phyloP scores from a whole-genome alignment of 2,329 filamentous ascomycete genomes.

The Ceratocystis variospora region DNA sequence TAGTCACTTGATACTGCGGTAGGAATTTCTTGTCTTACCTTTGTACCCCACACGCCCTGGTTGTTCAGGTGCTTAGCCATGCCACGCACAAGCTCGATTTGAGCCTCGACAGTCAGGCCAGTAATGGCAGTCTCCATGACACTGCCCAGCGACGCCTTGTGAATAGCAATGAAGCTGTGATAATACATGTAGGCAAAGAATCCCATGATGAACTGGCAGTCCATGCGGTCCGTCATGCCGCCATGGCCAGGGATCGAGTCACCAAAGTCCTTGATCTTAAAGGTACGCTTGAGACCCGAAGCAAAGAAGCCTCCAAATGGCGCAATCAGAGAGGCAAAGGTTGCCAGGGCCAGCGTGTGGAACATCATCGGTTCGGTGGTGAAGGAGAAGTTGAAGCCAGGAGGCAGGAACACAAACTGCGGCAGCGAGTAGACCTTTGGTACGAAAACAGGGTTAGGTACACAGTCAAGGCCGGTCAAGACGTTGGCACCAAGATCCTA shows the following conservation, averaged over 20 bases:
- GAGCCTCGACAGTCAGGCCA: conserved; percentile 74
- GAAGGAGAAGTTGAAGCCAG: conserved; percentile 46
- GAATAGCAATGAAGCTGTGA: conserved; percentile 84
- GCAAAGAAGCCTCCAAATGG: conserved; percentile 98
- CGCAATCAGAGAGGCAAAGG: conserved; percentile 90
- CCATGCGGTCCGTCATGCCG: conserved; percentile 97
- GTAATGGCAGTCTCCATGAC: conserved; percentile 87
- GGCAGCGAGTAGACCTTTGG: conserved; percentile 61
- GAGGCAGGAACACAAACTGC: conserved; percentile 56
- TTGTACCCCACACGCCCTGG: conserved; percentile 37
- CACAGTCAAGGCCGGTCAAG: conserved; percentile 79
- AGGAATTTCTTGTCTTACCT: conserved; percentile 26
- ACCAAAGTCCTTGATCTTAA: conserved; percentile 99
- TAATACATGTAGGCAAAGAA: conserved; percentile 98
- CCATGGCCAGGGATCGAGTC: conserved; percentile 96
- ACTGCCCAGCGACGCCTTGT: conserved; percentile 71
- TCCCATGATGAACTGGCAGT: conserved; percentile 99
- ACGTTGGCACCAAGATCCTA: conserved; percentile 82
- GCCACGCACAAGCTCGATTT: conserved; percentile 62
- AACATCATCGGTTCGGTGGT: conserved; percentile 80
- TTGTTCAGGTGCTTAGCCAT: conserved; percentile 52
- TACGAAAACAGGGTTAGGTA: conserved; percentile 81
- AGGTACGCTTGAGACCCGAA: conserved; percentile 91
- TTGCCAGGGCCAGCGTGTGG: conserved; percentile 77
- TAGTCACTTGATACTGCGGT: too few species aligned